These are phyloP conservation scores for Larix sibirica DNA, from an alignment of 83 land plant genomes.

Conservation along the genomic window DNA sequence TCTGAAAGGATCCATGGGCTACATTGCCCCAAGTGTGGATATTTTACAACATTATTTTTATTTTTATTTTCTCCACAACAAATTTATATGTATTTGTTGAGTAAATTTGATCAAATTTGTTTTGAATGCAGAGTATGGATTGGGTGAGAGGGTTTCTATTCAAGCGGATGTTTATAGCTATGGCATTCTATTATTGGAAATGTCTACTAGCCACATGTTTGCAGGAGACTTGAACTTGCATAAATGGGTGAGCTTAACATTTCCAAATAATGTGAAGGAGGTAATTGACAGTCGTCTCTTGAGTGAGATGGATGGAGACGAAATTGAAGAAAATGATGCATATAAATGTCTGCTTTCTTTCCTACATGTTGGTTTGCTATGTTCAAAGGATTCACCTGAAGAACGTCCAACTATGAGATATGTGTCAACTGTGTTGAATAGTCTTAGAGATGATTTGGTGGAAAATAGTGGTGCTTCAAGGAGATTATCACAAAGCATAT, in stretches of 20 bases:
- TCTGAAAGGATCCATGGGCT: conserved; percentile 17
- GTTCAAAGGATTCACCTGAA: background rate
- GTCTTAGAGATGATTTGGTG: background rate
- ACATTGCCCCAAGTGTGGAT: conserved; percentile 23
- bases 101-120: too few species aligned
- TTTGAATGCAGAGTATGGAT: background rate
- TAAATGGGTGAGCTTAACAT: background rate
- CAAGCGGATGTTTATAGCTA: background rate
- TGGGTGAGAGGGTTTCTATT: background rate
- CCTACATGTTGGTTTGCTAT: background rate
- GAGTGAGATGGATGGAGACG: too few species aligned
- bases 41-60: background rate
- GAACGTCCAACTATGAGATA: background rate
- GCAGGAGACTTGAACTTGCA: background rate
- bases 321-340: too few species aligned
- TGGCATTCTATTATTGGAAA: background rate
- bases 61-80: background rate
- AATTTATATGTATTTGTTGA: background rate
- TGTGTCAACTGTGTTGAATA: background rate
- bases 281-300: background rate
- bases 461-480: background rate
- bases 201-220: background rate
- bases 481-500: background rate
- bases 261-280: background rate
- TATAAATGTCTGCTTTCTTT: background rate